Percentiles rank a stretch among this genome's conserved stretches.
These are phyloP conservation scores for Geosmithia morbida DNA, from an alignment of 2,329 filamentous ascomycete species.

Conservation along the genomic window DNA sequence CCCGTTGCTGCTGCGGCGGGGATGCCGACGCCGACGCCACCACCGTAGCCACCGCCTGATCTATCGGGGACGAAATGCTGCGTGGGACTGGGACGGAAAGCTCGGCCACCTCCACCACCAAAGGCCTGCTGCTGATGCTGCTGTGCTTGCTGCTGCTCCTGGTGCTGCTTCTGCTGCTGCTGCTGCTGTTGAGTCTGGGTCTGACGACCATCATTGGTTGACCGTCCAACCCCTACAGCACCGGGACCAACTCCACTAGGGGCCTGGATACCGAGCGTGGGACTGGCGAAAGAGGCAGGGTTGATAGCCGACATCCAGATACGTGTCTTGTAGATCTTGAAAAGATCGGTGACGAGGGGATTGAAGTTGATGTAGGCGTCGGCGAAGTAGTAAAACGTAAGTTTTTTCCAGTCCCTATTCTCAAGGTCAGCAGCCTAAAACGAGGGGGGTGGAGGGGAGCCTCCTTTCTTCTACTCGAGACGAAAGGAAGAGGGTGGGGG, in stretches of 20 bases:
- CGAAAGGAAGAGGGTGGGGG: not conserved
- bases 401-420: slow-evolving; percentile 88
- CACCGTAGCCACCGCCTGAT: slow-evolving; percentile 1
- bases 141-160: slow-evolving; percentile 7
- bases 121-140: slow-evolving; percentile 3
- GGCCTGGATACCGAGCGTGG: slow-evolving; percentile 56
- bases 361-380: slow-evolving; percentile 99
- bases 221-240: slow-evolving; percentile 43
- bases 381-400: slow-evolving; percentile 98
- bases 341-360: slow-evolving; percentile 87
- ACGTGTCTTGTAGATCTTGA: slow-evolving; percentile 98
- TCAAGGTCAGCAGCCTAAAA: too few species aligned
- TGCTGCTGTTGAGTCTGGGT: slow-evolving; percentile 18
- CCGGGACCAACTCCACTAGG: slow-evolving; percentile 53
- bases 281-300: slow-evolving; percentile 82
- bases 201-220: slow-evolving; percentile 30
- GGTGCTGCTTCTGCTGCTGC: slow-evolving; percentile 15
- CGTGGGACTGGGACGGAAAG: slow-evolving; percentile 17
- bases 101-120: slow-evolving; percentile 17
- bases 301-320: slow-evolving; percentile 99
- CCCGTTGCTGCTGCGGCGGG: too few species aligned
- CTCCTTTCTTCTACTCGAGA: not conserved
- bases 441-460: too few species aligned
- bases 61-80: slow-evolving; percentile 16
- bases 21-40: too few species aligned